These are phyloP conservation scores for Pseudocercospora macadamiae DNA, from an alignment of 2,329 filamentous ascomycete genomes.

Conservation along the genomic window DNA sequence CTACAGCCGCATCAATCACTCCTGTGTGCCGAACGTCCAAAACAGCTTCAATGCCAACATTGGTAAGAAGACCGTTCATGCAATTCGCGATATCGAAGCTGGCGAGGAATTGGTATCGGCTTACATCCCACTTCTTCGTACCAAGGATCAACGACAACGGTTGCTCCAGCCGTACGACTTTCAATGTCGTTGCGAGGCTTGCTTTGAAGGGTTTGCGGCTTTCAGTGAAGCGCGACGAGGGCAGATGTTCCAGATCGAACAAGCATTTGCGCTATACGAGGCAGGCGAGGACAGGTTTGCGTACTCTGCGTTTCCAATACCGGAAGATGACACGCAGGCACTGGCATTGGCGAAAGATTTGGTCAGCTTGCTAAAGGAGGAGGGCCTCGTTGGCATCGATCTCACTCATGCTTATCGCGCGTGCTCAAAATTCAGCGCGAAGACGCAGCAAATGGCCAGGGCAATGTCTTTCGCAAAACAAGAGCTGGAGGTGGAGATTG, in stretches of 20 bases:
- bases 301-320: not conserved
- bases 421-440: constrained; percentile 25
- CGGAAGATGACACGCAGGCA: not conserved
- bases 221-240: constrained; percentile 1
- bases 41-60: constrained; percentile 23
- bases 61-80: constrained; percentile 29
- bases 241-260: constrained; percentile 1
- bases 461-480: constrained; percentile 28
- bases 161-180: constrained; percentile 4
- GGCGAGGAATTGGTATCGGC: constrained; percentile 33
- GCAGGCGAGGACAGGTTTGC: constrained; percentile 25
- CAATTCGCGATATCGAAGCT: constrained; percentile 31
- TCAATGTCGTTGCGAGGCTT: constrained; percentile 10
- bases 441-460: constrained; percentile 15
- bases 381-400: constrained; percentile 28
- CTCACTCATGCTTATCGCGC: constrained; percentile 25
- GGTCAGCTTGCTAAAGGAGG: constrained; percentile 25
- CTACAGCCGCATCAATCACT: constrained; percentile 32
- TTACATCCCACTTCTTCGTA: constrained; percentile 21
- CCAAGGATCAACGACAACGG: not conserved
- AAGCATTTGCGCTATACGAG: constrained; percentile 24
- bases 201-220: not conserved
- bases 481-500: constrained; percentile 28
- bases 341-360: constrained; percentile 18
- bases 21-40: constrained; percentile 32